A percentile compares a stretch with the other conserved stretches of the same genome.
phyloP scores from a whole-genome alignment of 2,329 filamentous ascomycete species.

The Fusarium sp. region DNA sequence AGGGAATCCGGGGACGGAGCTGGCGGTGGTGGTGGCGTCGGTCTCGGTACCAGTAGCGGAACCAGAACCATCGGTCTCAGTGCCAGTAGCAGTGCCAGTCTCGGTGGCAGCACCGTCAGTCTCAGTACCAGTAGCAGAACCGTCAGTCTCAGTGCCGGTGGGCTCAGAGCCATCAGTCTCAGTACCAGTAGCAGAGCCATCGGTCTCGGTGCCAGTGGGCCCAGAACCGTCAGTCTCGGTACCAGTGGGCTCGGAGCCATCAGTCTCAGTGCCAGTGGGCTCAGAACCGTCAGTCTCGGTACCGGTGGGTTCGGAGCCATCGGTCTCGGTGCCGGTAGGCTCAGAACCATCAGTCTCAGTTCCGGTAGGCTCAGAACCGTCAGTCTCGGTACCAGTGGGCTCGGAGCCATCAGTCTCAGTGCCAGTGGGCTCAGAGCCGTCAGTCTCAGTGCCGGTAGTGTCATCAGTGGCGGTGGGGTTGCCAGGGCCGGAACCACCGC shows the following conservation, averaged over 20 bases:
- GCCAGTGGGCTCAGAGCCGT: background rate
- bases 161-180: background rate
- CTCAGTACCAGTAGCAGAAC: conserved; percentile 39
- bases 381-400: conserved; percentile 30
- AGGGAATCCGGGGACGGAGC: conserved; percentile 33
- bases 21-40: conserved; percentile 34
- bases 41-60: background rate
- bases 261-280: background rate
- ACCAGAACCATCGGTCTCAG: conserved; percentile 47
- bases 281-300: background rate
- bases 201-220: conserved; percentile 37
- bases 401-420: background rate
- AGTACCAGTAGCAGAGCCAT: conserved; percentile 42
- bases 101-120: background rate
- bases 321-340: conserved; percentile 34
- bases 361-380: background rate
- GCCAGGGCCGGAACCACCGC: background rate
- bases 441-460: background rate
- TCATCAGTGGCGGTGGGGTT: background rate
- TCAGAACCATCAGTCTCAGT: conserved; percentile 40
- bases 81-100: conserved; percentile 32
- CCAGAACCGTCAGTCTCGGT: conserved; percentile 27
- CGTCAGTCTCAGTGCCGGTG: conserved; percentile 16
- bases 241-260: background rate
- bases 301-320: background rate